Conservation (phyloP, 495 filamentous ascomycete species). For the Thermothielavioides terrestris region DNA sequence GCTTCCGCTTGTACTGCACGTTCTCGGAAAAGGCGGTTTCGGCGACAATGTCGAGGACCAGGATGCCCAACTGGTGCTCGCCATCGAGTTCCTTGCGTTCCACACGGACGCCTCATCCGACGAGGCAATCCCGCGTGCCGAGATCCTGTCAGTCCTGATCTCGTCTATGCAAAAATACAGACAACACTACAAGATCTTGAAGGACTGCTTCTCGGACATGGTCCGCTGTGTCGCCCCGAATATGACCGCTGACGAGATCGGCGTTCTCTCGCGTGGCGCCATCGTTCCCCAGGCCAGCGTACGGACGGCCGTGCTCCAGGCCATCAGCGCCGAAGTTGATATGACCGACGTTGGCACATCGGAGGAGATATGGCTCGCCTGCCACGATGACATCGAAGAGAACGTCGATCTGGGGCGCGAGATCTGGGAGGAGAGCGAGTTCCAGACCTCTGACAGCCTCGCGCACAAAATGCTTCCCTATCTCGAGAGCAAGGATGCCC, state of each 20-base stretch:
- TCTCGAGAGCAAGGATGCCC: conserved; percentile 63
- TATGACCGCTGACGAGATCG: conserved; percentile 59
- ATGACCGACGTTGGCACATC: conserved; percentile 76
- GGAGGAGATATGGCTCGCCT: conserved; percentile 87
- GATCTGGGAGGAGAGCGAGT: conserved; percentile 91
- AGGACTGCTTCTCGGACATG: conserved; percentile 81
- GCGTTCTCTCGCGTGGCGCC: conserved; percentile 58
- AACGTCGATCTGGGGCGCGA: conserved; percentile 73
- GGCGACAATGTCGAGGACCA: conserved; percentile 63
- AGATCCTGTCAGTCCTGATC: conserved; percentile 61
- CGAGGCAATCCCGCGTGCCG: conserved; percentile 60
- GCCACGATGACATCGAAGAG: conserved; percentile 82
- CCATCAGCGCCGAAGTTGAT: conserved; percentile 83
- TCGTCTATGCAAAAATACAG: conserved; percentile 78
- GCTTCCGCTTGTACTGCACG: conserved; percentile 66
- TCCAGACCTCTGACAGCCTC: conserved; percentile 56
- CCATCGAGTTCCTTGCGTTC: conserved; percentile 82
- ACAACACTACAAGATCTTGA: conserved; percentile 88
- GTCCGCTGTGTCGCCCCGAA: conserved; percentile 70
- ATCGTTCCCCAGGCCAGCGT: conserved; percentile 74
- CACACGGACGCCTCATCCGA: conserved; percentile 71
- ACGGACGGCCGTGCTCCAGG: conserved; percentile 78
- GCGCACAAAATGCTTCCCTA: conserved; percentile 66
- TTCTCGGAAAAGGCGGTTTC: conserved; percentile 71
- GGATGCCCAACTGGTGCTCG: conserved; percentile 80